phyloP scores from a whole-genome alignment of 2,329 filamentous ascomycete species.

The Diaporthe velutina region DNA sequence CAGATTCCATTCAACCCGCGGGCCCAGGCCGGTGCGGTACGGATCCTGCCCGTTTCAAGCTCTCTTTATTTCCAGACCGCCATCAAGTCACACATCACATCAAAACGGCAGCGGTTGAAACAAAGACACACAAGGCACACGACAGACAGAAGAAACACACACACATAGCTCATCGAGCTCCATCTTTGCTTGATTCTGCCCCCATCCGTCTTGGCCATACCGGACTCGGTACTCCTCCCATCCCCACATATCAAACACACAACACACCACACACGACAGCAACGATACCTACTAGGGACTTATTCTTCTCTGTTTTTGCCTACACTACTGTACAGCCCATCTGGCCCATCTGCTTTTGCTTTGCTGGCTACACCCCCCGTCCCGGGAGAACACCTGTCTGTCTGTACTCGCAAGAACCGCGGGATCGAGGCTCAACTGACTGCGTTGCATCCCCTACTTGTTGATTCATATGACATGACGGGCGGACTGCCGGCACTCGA shows the following conservation, averaged over 20 bases:
- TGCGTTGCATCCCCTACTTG: background rate
- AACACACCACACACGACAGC: background rate
- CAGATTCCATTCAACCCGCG: background rate
- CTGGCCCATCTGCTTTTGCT: too few species aligned
- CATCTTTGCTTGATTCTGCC: background rate
- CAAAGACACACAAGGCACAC: background rate
- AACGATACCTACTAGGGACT: background rate
- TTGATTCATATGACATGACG: constrained; percentile 9
- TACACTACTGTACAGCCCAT: background rate
- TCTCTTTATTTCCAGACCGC: constrained; percentile 23
- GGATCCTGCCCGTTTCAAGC: constrained; percentile 29
- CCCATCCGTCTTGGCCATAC: background rate
- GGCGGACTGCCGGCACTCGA: constrained; percentile 24
- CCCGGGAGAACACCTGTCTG: background rate
- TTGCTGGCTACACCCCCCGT: background rate
- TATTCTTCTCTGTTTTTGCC: background rate
- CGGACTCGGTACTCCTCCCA: background rate
- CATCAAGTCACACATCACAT: constrained; percentile 21
- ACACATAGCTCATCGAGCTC: constrained; percentile 1
- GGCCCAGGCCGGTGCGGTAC: constrained; percentile 19
- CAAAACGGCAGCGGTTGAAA: constrained; percentile 2
- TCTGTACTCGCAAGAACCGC: background rate
- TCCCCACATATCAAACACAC: background rate
- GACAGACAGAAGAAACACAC: background rate
- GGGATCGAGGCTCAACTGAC: background rate